These are phyloP conservation scores for Ceratobasidium sp. DNA, from an alignment of 1,284 basidiomycete species.

Conservation along the genomic window DNA sequence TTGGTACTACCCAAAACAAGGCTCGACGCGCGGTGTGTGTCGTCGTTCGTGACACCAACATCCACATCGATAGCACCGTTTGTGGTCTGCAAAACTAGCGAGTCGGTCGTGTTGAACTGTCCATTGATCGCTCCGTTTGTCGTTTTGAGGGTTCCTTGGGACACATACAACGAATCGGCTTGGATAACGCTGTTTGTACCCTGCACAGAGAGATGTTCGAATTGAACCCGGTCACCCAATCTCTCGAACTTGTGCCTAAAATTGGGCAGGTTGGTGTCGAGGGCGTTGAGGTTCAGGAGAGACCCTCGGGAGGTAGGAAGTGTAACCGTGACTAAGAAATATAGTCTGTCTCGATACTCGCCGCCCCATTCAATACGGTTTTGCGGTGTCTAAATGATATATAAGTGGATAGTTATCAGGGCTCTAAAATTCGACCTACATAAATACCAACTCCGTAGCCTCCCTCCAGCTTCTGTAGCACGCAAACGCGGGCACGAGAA, in stretches of 20 bases:
- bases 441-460: slow-evolving; percentile 45
- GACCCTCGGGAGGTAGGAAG: slow-evolving; percentile 34
- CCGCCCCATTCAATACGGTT: slow-evolving; percentile 12
- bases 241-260: slow-evolving; percentile 45
- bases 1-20: slow-evolving; percentile 3
- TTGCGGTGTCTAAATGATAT: slow-evolving; percentile 22
- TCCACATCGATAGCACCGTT: slow-evolving; percentile 45
- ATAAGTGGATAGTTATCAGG: background rate
- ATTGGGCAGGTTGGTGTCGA: slow-evolving; percentile 43
- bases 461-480: slow-evolving; percentile 45
- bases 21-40: slow-evolving; percentile 37
- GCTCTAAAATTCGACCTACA: slow-evolving; percentile 27
- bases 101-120: slow-evolving; percentile 37
- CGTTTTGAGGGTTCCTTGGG: slow-evolving; percentile 41
- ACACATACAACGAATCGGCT: slow-evolving; percentile 13
- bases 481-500: slow-evolving; percentile 33
- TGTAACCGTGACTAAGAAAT: slow-evolving; percentile 45
- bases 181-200: slow-evolving; percentile 35
- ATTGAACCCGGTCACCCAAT: slow-evolving; percentile 40
- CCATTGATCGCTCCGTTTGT: slow-evolving; percentile 44
- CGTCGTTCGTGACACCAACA: slow-evolving; percentile 37
- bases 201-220: slow-evolving; percentile 39
- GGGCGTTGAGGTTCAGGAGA: slow-evolving; percentile 21
- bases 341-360: background rate
- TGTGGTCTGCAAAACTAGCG: slow-evolving; percentile 40